Evolutionary conservation across 768 basidiomycete genomes (phyloP).

Genomic region (Lactarius akahatsu): DNA sequence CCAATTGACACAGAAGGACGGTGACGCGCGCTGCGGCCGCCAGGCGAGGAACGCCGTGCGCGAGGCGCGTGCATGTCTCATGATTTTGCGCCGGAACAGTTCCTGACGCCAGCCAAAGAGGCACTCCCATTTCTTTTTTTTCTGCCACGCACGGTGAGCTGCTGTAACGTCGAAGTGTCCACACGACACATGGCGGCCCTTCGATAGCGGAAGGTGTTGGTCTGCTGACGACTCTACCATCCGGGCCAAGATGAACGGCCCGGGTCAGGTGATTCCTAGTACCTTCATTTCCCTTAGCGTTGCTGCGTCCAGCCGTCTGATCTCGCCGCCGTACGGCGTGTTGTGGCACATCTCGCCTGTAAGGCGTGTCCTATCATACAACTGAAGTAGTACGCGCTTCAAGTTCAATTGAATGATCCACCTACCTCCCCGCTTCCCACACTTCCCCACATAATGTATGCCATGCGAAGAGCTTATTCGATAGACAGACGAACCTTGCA

Average conservation of each 20-base stretch:
- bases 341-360: slow-evolving; percentile 11
- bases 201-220: background rate
- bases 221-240: background rate
- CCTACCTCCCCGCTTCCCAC: slow-evolving; percentile 11
- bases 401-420: background rate
- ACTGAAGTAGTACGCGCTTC: background rate
- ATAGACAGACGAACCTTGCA: background rate
- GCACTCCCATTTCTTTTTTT: slow-evolving; percentile 8
- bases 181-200: background rate
- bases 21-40: background rate
- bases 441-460: slow-evolving; percentile 14
- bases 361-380: background rate
- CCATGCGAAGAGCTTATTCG: background rate
- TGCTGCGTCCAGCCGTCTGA: background rate
- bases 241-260: background rate
- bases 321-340: background rate
- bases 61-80: slow-evolving; percentile 19
- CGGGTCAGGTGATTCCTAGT: slow-evolving; percentile 5
- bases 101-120: slow-evolving; percentile 13
- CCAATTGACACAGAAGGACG: background rate
- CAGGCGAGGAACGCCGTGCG: slow-evolving; percentile 3
- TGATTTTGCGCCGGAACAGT: slow-evolving; percentile 8
- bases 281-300: background rate
- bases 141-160: background rate
- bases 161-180: slow-evolving; percentile 7